phyloP scores from a whole-genome alignment of 768 basidiomycete species.

The Suillus decipiens region DNA sequence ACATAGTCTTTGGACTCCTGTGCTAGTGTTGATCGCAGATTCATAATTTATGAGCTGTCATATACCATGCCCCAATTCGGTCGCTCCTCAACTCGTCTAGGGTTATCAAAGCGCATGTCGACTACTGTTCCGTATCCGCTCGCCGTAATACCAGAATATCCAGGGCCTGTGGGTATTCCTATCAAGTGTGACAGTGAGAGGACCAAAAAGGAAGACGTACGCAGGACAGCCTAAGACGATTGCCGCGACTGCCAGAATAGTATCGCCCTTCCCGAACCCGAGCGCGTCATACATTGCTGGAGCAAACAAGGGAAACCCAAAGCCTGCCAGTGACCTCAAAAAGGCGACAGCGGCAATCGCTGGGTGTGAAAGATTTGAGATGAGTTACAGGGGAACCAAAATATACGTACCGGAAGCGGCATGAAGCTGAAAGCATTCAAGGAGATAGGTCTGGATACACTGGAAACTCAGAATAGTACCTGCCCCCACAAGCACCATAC shows the following conservation, averaged over 20 bases:
- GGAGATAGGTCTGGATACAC: conserved; percentile 64
- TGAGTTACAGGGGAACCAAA: background rate
- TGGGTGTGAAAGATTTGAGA: conserved; percentile 23
- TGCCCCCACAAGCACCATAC: conserved; percentile 55
- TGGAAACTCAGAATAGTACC: conserved; percentile 65
- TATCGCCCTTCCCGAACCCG: conserved; percentile 71
- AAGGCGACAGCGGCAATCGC: conserved; percentile 67
- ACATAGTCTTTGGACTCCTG: too few species aligned
- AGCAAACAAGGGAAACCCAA: conserved; percentile 77
- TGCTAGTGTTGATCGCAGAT: too few species aligned
- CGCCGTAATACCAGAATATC: conserved; percentile 45
- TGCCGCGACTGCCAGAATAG: conserved; percentile 59
- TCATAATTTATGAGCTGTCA: too few species aligned
- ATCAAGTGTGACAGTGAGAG: background rate
- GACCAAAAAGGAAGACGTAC: conserved; percentile 16
- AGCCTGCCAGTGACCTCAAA: conserved; percentile 68
- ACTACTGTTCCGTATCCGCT: conserved; percentile 52
- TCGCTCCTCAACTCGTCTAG: too few species aligned
- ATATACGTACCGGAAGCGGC: conserved; percentile 60
- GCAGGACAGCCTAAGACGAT: conserved; percentile 64
- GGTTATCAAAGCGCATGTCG: conserved; percentile 35
- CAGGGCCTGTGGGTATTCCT: conserved; percentile 36
- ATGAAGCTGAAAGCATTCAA: conserved; percentile 67
- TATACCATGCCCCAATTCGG: too few species aligned
- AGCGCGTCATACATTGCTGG: conserved; percentile 65